Percentiles rank a stretch among this genome's conserved stretches.
Evolutionary conservation across 495 filamentous ascomycete genomes (phyloP).

Genomic region (Penicillium paradoxum): DNA sequence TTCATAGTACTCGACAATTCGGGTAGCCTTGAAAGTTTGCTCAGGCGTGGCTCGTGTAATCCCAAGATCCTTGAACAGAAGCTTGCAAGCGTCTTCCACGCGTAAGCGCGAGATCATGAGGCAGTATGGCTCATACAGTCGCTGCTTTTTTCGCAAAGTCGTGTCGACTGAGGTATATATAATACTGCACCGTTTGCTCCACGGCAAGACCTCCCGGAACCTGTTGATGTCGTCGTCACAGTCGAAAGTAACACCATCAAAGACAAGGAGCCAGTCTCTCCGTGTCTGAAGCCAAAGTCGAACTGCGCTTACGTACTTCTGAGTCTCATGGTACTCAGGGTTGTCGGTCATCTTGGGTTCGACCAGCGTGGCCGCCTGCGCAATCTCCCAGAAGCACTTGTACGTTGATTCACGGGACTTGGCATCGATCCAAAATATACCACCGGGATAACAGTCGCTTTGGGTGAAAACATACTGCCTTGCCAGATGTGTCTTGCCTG

Average conservation of each 20-base stretch:
- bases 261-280: conserved; percentile 69
- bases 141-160: conserved; percentile 60
- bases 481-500: conserved; percentile 78
- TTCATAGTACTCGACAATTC: conserved; percentile 66
- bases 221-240: conserved; percentile 50
- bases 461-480: conserved; percentile 73
- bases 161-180: conserved; percentile 74
- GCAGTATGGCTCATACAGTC: conserved; percentile 69
- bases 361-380: conserved; percentile 56
- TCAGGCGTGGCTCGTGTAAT: conserved; percentile 48
- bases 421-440: conserved; percentile 76
- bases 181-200: conserved; percentile 61
- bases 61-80: conserved; percentile 52
- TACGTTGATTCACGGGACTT: conserved; percentile 58
- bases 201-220: conserved; percentile 64
- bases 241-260: conserved; percentile 71
- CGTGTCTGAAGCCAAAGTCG: conserved; percentile 64
- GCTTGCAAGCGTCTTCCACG: conserved; percentile 53
- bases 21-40: conserved; percentile 56
- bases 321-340: conserved; percentile 38
- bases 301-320: conserved; percentile 56
- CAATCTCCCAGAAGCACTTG: conserved; percentile 72
- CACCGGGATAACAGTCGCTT: conserved; percentile 61
- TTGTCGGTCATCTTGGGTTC: conserved; percentile 35
- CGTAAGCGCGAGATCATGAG: conserved; percentile 58